These are phyloP conservation scores for Hepatocystis sp. DNA, from an alignment of 169 alveolate genomes.

Conservation along the genomic window DNA sequence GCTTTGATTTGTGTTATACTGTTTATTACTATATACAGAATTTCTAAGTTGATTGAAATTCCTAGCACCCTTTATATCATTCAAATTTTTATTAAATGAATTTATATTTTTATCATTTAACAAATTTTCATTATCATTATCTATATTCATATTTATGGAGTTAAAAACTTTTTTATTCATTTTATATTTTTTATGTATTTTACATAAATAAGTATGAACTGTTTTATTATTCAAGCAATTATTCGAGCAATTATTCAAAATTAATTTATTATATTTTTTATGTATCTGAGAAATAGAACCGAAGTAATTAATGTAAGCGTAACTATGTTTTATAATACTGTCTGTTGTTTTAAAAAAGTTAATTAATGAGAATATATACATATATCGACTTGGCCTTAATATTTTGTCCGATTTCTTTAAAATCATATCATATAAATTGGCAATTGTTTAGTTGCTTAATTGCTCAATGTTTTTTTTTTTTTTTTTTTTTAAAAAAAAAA, in stretches of 20 bases:
- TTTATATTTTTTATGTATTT: conserved; percentile 35
- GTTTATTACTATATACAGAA: conserved; percentile 25
- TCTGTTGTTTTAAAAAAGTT: conserved; percentile 32
- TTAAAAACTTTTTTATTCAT: conserved; percentile 52
- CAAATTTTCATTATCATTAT: conserved; percentile 43
- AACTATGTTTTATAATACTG: conserved; percentile 15
- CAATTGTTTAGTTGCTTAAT: too few species aligned
- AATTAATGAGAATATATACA: conserved; percentile 71
- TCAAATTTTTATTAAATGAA: conserved; percentile 29
- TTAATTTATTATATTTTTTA: conserved; percentile 13
- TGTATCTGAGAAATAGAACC: neutral
- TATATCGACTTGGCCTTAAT: conserved; percentile 38
- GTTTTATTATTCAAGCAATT: conserved; percentile 39
- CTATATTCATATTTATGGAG: conserved; percentile 59
- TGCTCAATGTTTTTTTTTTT: too few species aligned
- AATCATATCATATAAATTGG: conserved; percentile 48
- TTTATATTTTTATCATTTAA: conserved; percentile 33
- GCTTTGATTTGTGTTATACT: conserved; percentile 4
- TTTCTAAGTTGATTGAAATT: conserved; percentile 32
- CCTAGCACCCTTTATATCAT: conserved; percentile 33
- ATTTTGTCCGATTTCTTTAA: conserved; percentile 21
- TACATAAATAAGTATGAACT: conserved; percentile 49
- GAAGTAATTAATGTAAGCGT: conserved; percentile 5
- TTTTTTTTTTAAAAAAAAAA: too few species aligned
- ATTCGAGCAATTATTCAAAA: conserved; percentile 29